Percentiles rank a stretch among this genome's conserved stretches.
phyloP scores from a whole-genome alignment of 23 red algal species.

The Cyanidiococcus yangmingshanensis region DNA sequence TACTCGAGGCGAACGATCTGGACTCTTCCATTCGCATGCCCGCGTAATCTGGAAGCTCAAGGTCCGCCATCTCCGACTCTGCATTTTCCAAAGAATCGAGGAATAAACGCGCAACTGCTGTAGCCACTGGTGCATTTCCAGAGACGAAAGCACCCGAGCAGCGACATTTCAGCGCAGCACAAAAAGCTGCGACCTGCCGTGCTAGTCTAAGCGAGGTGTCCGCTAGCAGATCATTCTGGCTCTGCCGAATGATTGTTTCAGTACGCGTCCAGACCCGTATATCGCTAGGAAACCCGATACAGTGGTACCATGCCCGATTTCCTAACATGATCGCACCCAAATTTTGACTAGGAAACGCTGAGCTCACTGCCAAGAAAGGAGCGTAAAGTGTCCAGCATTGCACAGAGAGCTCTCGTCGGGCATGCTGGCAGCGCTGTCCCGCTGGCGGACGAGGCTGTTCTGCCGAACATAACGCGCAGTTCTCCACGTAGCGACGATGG shows the following conservation, averaged over 20 bases:
- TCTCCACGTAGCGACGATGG: background rate
- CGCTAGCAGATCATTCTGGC: background rate
- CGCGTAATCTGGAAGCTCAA: background rate
- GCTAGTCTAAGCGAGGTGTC: background rate
- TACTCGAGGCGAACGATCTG: background rate
- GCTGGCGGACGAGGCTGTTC: background rate
- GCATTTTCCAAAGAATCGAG: background rate
- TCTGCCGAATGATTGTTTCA: background rate
- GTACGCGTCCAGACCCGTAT: background rate
- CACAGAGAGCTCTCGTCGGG: background rate
- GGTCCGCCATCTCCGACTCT: background rate
- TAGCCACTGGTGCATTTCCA: background rate
- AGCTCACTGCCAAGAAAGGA: background rate
- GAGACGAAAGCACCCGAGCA: background rate
- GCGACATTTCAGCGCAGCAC: background rate
- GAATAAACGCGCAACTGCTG: background rate
- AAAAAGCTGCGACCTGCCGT: background rate
- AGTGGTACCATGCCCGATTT: background rate
- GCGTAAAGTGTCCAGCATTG: constrained; percentile 3
- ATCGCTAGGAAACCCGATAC: background rate
- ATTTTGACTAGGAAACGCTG: background rate
- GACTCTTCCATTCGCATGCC: background rate
- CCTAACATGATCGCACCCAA: background rate
- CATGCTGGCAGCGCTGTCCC: background rate
- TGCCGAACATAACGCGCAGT: background rate